Base-by-base conservation (phyloP, 192 early-diverging fungal genomes). In the Phlyctochytrium planicorne region DNA sequence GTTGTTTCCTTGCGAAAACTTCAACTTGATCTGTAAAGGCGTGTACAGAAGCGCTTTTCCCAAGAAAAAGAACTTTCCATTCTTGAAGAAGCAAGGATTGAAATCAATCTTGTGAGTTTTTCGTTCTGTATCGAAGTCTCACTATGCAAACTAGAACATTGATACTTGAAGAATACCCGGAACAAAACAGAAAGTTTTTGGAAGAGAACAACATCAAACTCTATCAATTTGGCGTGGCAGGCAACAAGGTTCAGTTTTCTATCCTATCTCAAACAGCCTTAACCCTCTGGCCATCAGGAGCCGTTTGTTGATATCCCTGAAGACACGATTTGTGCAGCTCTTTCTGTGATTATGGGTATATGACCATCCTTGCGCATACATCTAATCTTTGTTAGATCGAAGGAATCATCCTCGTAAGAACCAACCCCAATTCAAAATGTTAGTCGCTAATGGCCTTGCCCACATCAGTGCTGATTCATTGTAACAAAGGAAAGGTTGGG, bases 151-250 rank as follows among this genome's bases (percentile, higher is more conserved):
- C n/a, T n/a, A n/a, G 55, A 27, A 57, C 96, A 12, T 80, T 98
- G 24, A 97, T 96, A 72, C 75, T 98, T 31, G 97, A 99, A 75
- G 94, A 98, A 33, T 99, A 99, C 75, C 95, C 95, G 3, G 90
- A 89, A 35, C 93, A 94, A 78, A 99, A 94, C 76, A 84, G 90
- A 78, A 88, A 86, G 70, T 99, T 99, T 73, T 69, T 99, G 53
- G 80, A 91, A 55, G 88, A 94, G 36, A 91, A 97, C 75, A 78
- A 84, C 20, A 94, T 98, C 27, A 81, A 74, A 3, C 84, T 98
- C 53, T 91, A 94, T 71, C 95, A 96, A 69, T 99, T 99, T 76
- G 94, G 93, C 20, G 95, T 99, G 30, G 90, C 97, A 6, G 97
- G 97, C 3, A 96, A 97, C 75, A 97, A 95, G 80, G 89, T 90